Percentiles rank a stretch among this genome's conserved stretches.
These are phyloP conservation scores for Alternaria sp. DNA, from an alignment of 2,329 filamentous ascomycete genomes.

Conservation along the genomic window DNA sequence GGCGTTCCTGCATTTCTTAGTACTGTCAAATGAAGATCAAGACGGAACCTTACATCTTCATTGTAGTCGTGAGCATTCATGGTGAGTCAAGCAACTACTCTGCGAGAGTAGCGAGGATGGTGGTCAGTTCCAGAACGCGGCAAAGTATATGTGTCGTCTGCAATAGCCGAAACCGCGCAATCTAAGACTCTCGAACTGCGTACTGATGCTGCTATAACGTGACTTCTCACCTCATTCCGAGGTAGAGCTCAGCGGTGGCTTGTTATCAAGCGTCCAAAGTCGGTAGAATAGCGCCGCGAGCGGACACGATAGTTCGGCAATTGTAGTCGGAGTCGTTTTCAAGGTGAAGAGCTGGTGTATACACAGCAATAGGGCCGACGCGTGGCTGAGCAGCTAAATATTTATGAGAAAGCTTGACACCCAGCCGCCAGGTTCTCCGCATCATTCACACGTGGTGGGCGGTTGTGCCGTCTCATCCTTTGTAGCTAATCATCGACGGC, in stretches of 20 bases:
- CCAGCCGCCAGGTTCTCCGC: constrained; percentile 5
- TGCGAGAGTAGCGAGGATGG: neutral
- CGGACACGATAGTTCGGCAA: neutral
- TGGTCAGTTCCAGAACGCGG: neutral
- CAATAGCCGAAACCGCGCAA: neutral
- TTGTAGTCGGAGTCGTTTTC: neutral
- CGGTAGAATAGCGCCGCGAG: constrained; percentile 3
- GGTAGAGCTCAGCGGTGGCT: neutral
- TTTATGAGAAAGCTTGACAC: neutral
- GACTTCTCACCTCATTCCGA: neutral
- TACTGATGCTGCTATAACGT: neutral
- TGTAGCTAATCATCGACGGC: neutral
- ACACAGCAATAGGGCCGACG: neutral
- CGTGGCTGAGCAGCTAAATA: neutral
- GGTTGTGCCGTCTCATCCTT: neutral
- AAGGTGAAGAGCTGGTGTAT: neutral
- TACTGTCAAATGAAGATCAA: neutral
- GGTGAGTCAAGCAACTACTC: neutral
- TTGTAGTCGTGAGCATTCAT: constrained; percentile 21
- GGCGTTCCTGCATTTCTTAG: constrained; percentile 50
- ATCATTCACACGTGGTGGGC: neutral
- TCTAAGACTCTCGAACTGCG: neutral
- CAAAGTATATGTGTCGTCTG: neutral
- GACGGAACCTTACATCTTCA: constrained; percentile 17
- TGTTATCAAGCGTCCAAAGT: neutral